Base-by-base conservation (phyloP, 257 asterid genomes). In the Solanum etuberosum region DNA sequence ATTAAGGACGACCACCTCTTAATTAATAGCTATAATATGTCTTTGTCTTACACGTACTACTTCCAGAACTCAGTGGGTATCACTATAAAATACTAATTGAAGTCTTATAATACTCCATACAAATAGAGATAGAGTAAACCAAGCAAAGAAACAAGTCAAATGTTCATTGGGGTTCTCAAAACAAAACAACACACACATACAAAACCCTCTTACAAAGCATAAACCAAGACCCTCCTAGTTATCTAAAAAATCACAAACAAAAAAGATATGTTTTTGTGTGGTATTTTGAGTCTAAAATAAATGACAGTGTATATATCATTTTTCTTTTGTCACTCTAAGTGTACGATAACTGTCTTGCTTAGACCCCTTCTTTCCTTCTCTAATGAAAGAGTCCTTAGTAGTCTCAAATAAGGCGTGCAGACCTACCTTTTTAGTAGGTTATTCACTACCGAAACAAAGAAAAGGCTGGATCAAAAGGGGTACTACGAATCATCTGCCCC, bases 71-170 rank as follows among this genome's bases (percentile, higher is more conserved):
- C 8, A 83, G 89, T 78, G 89, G 63, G 89, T 78, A 72, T 88
- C 84, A 92, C 93, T 91, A 91, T 91, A 92, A 91, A 92, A 93
- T 90, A 95, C 93, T 91, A 94, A 93, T 92, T 93, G 93, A 91
- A 87, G 85, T 90, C 93, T 89, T 92, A 91, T 87, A 85, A 34
- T 83, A 78, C 65, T 27, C 42, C 20, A 80, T 80, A 80, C 67
- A 80, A 89, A 88, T 77, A 86, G 48, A 57, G 34, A 48, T 15
- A 57, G 51, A 59, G 68, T 59, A 76, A 42, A 34, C 57, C 14
- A 63, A 42, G 51, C 65, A 72, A 85, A 85, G 25, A 16, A 43
- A 78, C 90, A 90, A 93, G 94, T 92, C 95, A 94, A 94, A 88
- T 88, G 89, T 85, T 78, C 86, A 29, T 87, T 88, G 94, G 95